Evolutionary conservation across 139 green algal species (phyloP).

Genomic region (Haematococcus sp.): DNA sequence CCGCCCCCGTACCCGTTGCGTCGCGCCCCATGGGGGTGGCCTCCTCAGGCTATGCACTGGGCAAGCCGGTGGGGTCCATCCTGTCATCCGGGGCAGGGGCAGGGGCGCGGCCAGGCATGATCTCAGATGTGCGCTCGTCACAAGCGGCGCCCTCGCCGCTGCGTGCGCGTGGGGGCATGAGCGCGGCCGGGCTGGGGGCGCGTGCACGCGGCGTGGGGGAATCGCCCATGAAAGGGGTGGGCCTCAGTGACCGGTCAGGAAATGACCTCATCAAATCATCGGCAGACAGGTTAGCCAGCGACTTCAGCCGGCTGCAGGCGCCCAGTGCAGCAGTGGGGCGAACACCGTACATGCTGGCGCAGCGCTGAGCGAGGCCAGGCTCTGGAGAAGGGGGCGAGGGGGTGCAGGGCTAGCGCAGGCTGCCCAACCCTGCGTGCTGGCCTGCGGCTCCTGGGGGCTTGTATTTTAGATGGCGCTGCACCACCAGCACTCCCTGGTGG

Average conservation of each 20-base stretch:
- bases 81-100: background rate
- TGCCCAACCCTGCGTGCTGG: too few species aligned
- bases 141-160: slow-evolving; percentile 3
- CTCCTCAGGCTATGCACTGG: background rate
- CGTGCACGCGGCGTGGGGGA: slow-evolving; percentile 6
- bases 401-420: too few species aligned
- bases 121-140: background rate
- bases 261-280: background rate
- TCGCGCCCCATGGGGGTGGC: background rate
- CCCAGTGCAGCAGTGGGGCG: slow-evolving; percentile 5
- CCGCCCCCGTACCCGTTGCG: background rate
- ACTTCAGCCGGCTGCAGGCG: slow-evolving; percentile 16
- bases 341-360: slow-evolving; percentile 28
- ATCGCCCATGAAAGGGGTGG: slow-evolving; percentile 13
- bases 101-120: background rate
- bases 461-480: too few species aligned
- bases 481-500: too few species aligned
- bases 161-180: slow-evolving; percentile 4
- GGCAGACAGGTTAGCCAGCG: slow-evolving; percentile 12
- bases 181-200: background rate
- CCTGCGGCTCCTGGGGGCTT: too few species aligned
- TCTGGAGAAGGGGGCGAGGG: too few species aligned
- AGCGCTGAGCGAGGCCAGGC: background rate
- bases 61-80: slow-evolving; percentile 3
- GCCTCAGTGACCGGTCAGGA: background rate